Base-by-base conservation (phyloP, 1,284 basidiomycete species). In the Ceratobasidium sp. region DNA sequence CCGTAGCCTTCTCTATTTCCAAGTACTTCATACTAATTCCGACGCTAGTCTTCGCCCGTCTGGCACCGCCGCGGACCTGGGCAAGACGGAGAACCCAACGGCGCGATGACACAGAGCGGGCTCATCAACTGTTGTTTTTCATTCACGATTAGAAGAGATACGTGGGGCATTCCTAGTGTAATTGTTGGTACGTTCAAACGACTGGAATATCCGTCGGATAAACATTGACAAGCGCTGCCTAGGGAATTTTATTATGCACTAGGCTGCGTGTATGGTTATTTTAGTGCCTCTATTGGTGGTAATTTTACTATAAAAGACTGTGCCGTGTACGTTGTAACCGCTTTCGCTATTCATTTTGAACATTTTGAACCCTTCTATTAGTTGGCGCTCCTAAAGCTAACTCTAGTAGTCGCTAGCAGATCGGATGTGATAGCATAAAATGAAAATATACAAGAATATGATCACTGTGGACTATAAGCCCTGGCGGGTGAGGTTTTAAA, bases 121-220 rank as follows among this genome's bases (percentile, higher is more conserved):
- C 93, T 92, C 81, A 92, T 98, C 80, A 94, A 93, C 82, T 98
- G 97, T 84, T 98, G 96, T 84, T 98, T 98, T 84, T 96, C 93
- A 69, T 98, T 98, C 83, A 98, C 96, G 7, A 98, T 99, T 71
- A 87, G 96, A 71, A 86, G 96, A 79, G 96, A 98, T 83, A 93
- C 93, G 82, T 95, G 92, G 90, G 94, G 95, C 1, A 96, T 96
- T 79, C 95, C 95, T n/a, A 96, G 93, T 65, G 94, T 96, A 88
- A 95, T 97, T 82, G 94, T 96, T 71, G 95, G 85, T 64, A 83
- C 84, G 78, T 85, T 16, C n/a, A 33, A 10, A 33, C 20, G 14
- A 55, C 52, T 60, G 12, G 1, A 38, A 14, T 20, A 60, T 60
- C 10, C 16, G 18, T 33, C 3, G 38, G 20, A 33, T 4, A 18